Conservation (phyloP, 2,329 filamentous ascomycete species). For the Sporothrix brasiliensis region DNA sequence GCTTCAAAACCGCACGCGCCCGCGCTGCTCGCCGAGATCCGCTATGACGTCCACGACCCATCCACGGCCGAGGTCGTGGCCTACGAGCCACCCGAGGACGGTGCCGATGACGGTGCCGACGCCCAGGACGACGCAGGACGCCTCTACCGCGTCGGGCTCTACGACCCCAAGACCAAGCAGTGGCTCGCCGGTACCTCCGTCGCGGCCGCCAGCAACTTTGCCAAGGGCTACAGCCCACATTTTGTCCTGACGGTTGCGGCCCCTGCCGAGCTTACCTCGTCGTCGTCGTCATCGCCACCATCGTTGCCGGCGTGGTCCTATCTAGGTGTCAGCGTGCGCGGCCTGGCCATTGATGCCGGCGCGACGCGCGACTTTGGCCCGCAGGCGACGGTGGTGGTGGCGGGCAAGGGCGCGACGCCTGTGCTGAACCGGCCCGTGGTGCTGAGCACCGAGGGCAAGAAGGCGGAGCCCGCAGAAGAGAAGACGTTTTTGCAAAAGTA, state of each 20-base stretch:
- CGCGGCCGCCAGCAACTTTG: conserved; percentile 59
- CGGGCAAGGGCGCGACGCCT: conserved; percentile 57
- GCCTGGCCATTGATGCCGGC: conserved; percentile 64
- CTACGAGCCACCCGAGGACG: conserved; percentile 59
- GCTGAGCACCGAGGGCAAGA: conserved; percentile 61
- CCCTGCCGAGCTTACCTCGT: neutral
- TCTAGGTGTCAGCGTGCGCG: conserved; percentile 56
- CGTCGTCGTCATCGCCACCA: neutral
- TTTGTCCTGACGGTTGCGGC: conserved; percentile 56
- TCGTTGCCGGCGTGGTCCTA: conserved; percentile 38
- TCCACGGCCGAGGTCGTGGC: conserved; percentile 51
- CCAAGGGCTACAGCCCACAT: conserved; percentile 63
- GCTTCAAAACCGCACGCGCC: conserved; percentile 42
- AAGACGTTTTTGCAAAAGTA: conserved; percentile 69
- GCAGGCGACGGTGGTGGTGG: conserved; percentile 56
- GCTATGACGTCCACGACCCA: conserved; percentile 54
- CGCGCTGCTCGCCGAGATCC: conserved; percentile 56
- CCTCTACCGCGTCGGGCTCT: conserved; percentile 63
- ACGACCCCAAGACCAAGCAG: conserved; percentile 49
- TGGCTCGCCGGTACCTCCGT: conserved; percentile 62
- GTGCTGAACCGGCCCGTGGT: conserved; percentile 67
- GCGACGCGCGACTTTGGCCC: conserved; percentile 67
- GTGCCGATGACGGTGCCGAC: neutral
- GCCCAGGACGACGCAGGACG: conserved; percentile 47
- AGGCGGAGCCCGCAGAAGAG: conserved; percentile 56